These are phyloP conservation scores for Pichia cactophila DNA, from an alignment of 1,139 yeast genomes.

Conservation along the genomic window DNA sequence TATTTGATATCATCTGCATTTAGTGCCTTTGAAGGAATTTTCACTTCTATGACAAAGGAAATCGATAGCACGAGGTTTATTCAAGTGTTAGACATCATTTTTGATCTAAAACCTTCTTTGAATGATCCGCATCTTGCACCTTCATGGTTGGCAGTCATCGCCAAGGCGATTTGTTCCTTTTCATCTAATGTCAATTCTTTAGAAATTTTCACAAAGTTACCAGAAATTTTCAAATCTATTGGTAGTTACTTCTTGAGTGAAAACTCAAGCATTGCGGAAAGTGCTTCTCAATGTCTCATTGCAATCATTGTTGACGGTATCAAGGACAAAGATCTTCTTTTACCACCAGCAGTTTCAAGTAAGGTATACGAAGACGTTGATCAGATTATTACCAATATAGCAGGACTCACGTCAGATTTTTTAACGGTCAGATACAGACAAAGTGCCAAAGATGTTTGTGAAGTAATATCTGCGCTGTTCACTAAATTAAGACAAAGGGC, in stretches of 20 bases:
- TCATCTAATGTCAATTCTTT: constrained; percentile 48
- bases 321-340: constrained; percentile 49
- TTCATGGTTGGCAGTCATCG: constrained; percentile 91
- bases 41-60: constrained; percentile 60
- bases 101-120: constrained; percentile 72
- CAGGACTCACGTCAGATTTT: constrained; percentile 47
- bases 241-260: constrained; percentile 61
- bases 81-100: constrained; percentile 60
- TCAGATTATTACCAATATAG: constrained; percentile 39
- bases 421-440: constrained; percentile 69
- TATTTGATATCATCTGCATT: constrained; percentile 75
- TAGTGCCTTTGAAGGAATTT: constrained; percentile 77
- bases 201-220: constrained; percentile 49
- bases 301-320: constrained; percentile 65
- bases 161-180: constrained; percentile 74
- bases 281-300: constrained; percentile 82
- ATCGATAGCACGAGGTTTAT: constrained; percentile 56
- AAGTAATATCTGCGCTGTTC: constrained; percentile 57
- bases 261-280: constrained; percentile 54
- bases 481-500: constrained; percentile 58
- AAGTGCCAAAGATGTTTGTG: constrained; percentile 70
- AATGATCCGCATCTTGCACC: constrained; percentile 85
- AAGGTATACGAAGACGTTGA: constrained; percentile 52
- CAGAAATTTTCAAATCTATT: constrained; percentile 50
- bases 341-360: constrained; percentile 39